These are phyloP conservation scores for Deinandra increscens DNA, from an alignment of 129 eudicot genomes.

Conservation along the genomic window DNA sequence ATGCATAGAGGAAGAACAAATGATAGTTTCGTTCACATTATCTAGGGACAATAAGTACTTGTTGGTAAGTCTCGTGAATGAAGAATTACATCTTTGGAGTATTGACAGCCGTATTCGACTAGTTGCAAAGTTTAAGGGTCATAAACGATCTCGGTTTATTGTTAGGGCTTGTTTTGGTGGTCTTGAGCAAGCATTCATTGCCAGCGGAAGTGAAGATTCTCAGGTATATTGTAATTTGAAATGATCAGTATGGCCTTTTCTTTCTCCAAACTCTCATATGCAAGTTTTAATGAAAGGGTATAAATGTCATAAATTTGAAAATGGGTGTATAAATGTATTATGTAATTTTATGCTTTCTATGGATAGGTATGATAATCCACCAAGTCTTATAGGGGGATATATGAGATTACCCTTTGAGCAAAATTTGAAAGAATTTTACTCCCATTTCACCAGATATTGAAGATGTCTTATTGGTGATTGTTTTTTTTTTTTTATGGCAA, in stretches of 20 bases:
- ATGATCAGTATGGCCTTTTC: too few relatives aligned
- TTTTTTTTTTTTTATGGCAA: neutral
- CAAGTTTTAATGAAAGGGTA: too few relatives aligned
- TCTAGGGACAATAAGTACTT: slow-evolving; percentile 70
- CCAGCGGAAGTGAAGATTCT: slow-evolving; percentile 97
- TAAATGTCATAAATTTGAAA: too few relatives aligned
- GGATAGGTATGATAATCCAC: too few relatives aligned
- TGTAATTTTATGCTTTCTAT: too few relatives aligned
- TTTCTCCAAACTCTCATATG: too few relatives aligned
- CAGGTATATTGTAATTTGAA: slow-evolving; percentile 43
- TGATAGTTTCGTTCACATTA: slow-evolving; percentile 66
- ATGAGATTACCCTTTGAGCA: too few relatives aligned
- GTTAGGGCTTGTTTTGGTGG: slow-evolving; percentile 97
- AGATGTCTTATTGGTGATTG: neutral
- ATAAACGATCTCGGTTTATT: slow-evolving; percentile 68
- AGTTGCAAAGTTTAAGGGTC: slow-evolving; percentile 77
- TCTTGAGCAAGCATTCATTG: slow-evolving; percentile 73
- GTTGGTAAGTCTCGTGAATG: slow-evolving; percentile 60
- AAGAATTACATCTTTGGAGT: slow-evolving; percentile 92
- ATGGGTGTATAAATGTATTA: too few relatives aligned
- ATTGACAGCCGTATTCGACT: slow-evolving; percentile 57
- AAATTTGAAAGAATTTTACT: neutral
- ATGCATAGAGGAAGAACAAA: slow-evolving; percentile 67
- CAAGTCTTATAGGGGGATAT: too few relatives aligned
- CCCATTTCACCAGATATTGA: neutral